Conservation (phyloP, 106 monocot species). For the Platanthera zijinensis region DNA sequence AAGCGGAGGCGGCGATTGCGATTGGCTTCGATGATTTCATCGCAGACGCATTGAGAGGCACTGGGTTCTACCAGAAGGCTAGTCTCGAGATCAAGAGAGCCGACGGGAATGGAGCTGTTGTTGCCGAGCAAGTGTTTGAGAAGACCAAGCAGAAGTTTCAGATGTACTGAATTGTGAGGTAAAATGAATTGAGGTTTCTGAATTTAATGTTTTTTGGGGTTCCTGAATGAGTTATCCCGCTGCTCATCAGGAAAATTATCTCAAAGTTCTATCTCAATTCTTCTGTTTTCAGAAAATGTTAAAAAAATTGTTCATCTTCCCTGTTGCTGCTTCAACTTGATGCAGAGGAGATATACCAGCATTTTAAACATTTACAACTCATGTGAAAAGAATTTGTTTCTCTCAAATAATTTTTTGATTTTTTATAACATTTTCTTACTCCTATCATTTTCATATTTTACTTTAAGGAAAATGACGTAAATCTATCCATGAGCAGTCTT, state of each 20-base stretch:
- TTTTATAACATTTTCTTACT: too few relatives aligned
- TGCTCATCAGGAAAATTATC: background rate
- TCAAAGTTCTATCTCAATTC: background rate
- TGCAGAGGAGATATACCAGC: too few relatives aligned
- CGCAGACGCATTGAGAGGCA: conserved; percentile 73
- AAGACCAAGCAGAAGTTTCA: conserved; percentile 80
- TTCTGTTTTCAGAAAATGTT: background rate
- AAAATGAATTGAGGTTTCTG: background rate
- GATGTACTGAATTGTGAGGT: conserved; percentile 37
- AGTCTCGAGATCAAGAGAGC: conserved; percentile 66
- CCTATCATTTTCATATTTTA: too few relatives aligned
- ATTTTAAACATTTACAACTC: too few relatives aligned
- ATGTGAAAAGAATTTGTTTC: too few relatives aligned
- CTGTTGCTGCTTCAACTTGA: background rate
- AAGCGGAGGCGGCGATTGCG: conserved; percentile 86
- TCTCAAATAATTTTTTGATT: too few relatives aligned
- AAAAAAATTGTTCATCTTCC: background rate
- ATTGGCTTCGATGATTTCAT: conserved; percentile 91
- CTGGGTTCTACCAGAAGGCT: conserved; percentile 71
- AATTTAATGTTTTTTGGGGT: background rate
- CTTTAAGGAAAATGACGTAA: too few relatives aligned
- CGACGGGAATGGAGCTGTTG: conserved; percentile 67
- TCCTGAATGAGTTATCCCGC: background rate
- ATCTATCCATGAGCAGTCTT: too few relatives aligned
- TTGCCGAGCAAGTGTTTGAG: conserved; percentile 82